These are phyloP conservation scores for Naegleria gruberi DNA, from an alignment of 208 protist genomes.

Conservation along the genomic window DNA sequence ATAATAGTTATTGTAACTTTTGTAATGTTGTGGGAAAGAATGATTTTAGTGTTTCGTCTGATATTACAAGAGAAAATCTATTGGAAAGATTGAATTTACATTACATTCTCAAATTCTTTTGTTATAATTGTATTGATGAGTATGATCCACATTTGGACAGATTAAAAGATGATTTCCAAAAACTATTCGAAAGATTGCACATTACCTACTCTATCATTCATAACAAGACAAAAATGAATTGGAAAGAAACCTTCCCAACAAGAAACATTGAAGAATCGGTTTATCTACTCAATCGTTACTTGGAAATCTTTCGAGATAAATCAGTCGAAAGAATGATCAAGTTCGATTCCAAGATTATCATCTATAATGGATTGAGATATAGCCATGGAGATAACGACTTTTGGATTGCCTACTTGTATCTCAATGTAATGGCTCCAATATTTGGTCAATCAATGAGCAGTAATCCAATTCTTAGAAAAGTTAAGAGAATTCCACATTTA, in stretches of 20 bases:
- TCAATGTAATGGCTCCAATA: not conserved
- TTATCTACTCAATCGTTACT: not conserved
- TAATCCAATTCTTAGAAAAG: not conserved
- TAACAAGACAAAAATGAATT: not conserved
- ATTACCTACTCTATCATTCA: not conserved
- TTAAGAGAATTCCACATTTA: not conserved
- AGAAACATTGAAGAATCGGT: not conserved
- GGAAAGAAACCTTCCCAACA: not conserved
- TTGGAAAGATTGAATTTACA: not conserved
- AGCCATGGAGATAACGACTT: not conserved
- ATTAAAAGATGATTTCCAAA: not conserved
- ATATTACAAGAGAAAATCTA: not conserved
- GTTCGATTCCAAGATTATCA: not conserved
- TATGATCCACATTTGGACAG: not conserved
- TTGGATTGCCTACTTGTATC: not conserved
- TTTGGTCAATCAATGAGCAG: not conserved
- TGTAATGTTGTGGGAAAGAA: too few relatives aligned
- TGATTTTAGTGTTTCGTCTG: too few relatives aligned
- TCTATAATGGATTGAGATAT: not conserved
- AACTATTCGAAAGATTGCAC: not conserved
- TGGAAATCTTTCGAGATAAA: not conserved
- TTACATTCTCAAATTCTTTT: not conserved
- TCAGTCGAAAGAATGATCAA: not conserved
- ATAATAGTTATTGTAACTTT: not conserved
- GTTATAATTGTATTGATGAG: not conserved